phyloP scores from a whole-genome alignment of 495 filamentous ascomycete species.

The Pseudoneurospora amorphoporcata region DNA sequence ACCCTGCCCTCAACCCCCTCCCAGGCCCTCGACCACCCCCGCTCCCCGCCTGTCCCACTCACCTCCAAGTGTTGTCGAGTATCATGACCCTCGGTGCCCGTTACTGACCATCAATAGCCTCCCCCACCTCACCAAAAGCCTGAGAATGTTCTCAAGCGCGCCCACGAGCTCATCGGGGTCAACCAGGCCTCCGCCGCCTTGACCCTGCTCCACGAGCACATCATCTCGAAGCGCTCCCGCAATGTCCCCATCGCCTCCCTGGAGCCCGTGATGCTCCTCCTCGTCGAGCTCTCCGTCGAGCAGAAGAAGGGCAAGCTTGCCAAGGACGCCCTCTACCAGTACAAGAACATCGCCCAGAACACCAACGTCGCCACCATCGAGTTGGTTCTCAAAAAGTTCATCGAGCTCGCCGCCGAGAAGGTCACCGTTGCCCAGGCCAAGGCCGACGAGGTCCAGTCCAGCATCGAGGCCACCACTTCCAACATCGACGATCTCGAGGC shows the following conservation, averaged over 20 bases:
- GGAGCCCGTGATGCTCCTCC: constrained; percentile 95
- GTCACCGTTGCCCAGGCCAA: constrained; percentile 93
- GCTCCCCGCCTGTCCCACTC: background rate
- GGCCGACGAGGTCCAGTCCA: constrained; percentile 87
- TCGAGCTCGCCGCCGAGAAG: constrained; percentile 91
- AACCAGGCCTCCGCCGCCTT: constrained; percentile 86
- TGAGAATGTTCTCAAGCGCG: constrained; percentile 97
- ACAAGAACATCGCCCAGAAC: constrained; percentile 99
- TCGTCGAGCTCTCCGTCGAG: constrained; percentile 93
- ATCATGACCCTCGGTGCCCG: background rate
- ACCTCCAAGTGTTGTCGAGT: constrained; percentile 10
- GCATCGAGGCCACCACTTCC: constrained; percentile 60
- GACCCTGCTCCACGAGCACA: constrained; percentile 95
- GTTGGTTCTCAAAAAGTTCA: constrained; percentile 92
- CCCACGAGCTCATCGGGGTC: constrained; percentile 96
- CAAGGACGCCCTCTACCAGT: constrained; percentile 97
- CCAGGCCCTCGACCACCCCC: background rate
- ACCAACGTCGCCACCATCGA: constrained; percentile 98
- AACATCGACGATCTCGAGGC: constrained; percentile 94
- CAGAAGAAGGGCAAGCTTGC: constrained; percentile 94
- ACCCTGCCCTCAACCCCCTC: background rate
- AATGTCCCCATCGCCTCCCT: constrained; percentile 94
- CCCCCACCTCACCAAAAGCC: constrained; percentile 93
- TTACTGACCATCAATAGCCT: constrained; percentile 48
- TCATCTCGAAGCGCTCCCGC: constrained; percentile 91